Evolutionary conservation across 805 yeast genomes (phyloP).

Genomic region (Kodamaea neixiangensis): DNA sequence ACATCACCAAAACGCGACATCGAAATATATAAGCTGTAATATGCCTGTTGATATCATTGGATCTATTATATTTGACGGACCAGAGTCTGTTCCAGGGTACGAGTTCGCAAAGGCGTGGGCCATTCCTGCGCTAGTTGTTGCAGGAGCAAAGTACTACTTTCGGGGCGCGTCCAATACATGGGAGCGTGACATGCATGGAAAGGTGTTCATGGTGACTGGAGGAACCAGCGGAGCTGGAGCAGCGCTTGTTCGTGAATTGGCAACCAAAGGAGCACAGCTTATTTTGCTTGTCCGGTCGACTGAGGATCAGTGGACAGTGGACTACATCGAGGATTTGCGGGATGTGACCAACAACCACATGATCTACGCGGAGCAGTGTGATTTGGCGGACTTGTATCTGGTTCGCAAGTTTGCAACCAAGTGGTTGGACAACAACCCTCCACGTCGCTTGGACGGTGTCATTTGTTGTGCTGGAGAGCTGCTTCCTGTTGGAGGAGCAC

Average conservation of each 20-base stretch:
- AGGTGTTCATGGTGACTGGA: slow-evolving; percentile 83
- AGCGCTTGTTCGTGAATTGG: slow-evolving; percentile 69
- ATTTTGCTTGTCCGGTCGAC: slow-evolving; percentile 67
- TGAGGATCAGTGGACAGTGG: slow-evolving; percentile 72
- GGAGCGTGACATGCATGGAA: slow-evolving; percentile 92
- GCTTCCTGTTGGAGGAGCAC: slow-evolving; percentile 65
- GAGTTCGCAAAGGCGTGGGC: slow-evolving; percentile 53
- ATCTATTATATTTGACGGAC: slow-evolving; percentile 69
- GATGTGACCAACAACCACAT: slow-evolving; percentile 66
- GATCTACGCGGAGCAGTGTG: slow-evolving; percentile 90
- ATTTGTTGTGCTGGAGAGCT: slow-evolving; percentile 85
- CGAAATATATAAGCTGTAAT: background rate
- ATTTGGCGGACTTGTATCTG: slow-evolving; percentile 69
- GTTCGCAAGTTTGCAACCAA: slow-evolving; percentile 88
- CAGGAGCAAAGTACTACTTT: slow-evolving; percentile 66
- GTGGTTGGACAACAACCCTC: slow-evolving; percentile 91
- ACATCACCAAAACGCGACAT: background rate
- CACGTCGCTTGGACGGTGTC: slow-evolving; percentile 88
- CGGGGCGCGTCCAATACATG: slow-evolving; percentile 83
- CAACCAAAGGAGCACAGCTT: slow-evolving; percentile 82
- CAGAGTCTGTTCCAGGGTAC: slow-evolving; percentile 77
- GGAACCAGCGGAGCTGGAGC: slow-evolving; percentile 94
- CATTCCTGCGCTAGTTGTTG: slow-evolving; percentile 48
- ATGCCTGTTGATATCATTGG: slow-evolving; percentile 89
- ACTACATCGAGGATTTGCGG: slow-evolving; percentile 77